phyloP scores from a whole-genome alignment of 192 early-diverging fungal species.

The Entomortierella chlamydospora region DNA sequence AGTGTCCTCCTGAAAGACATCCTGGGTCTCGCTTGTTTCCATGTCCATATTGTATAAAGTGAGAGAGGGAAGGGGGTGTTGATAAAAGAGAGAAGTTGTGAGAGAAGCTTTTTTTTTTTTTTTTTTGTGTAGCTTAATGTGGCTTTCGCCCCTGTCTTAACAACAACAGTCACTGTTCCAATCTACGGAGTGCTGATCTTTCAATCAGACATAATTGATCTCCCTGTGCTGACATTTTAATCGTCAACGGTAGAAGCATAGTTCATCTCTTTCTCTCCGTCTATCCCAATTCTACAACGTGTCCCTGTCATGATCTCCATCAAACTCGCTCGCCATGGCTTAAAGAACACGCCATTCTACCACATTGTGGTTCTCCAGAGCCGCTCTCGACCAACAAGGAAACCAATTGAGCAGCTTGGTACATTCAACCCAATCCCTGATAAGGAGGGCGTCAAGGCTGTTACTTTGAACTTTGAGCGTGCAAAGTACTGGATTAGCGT shows the following conservation, averaged over 20 bases:
- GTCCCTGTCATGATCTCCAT: constrained; percentile 89
- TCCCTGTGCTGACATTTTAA: background rate
- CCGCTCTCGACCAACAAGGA: constrained; percentile 82
- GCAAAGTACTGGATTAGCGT: constrained; percentile 98
- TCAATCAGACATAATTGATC: too few species aligned
- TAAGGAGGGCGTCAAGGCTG: constrained; percentile 78
- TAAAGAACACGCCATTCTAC: constrained; percentile 89
- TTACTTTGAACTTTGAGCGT: constrained; percentile 87
- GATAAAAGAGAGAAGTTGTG: background rate
- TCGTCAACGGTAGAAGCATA: too few species aligned
- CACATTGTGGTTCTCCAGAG: constrained; percentile 94
- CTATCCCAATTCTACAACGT: too few species aligned
- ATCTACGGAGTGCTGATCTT: too few species aligned
- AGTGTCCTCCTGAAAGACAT: constrained; percentile 11
- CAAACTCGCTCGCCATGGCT: constrained; percentile 92
- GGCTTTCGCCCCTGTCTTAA: constrained; percentile 11
- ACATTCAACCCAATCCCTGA: constrained; percentile 92
- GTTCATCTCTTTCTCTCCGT: background rate
- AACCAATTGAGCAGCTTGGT: constrained; percentile 92
- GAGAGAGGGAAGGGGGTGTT: background rate
- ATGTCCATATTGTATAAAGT: constrained; percentile 13
- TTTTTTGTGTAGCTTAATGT: constrained; percentile 2
- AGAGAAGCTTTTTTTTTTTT: constrained; percentile 14
- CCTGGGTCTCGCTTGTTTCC: background rate
- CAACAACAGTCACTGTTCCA: constrained; percentile 36